Percentiles rank a stretch among this genome's conserved stretches.
Evolutionary conservation across 2,329 filamentous ascomycete genomes (phyloP).

Genomic region (Dothistroma septosporum): DNA sequence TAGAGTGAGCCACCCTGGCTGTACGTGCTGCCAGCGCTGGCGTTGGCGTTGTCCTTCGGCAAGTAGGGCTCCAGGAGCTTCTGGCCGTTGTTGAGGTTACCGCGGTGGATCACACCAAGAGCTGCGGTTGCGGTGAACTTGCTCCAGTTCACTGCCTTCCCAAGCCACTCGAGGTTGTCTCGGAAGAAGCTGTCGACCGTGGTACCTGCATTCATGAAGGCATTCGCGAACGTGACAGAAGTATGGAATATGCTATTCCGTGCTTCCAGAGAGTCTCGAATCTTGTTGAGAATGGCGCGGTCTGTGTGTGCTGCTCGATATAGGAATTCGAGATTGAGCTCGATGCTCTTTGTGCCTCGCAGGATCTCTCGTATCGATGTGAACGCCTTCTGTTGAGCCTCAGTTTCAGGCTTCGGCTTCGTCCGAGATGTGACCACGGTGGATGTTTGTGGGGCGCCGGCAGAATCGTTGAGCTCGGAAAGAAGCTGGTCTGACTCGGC

Average conservation of each 20-base stretch:
- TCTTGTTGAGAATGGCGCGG: slow-evolving; percentile 87
- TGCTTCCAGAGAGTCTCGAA: slow-evolving; percentile 90
- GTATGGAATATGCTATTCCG: slow-evolving; percentile 98
- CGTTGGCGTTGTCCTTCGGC: slow-evolving; percentile 69
- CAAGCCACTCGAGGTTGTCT: slow-evolving; percentile 95
- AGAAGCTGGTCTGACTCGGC: slow-evolving; percentile 58
- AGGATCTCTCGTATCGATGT: slow-evolving; percentile 61
- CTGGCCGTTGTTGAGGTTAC: slow-evolving; percentile 87
- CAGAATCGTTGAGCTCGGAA: slow-evolving; percentile 51
- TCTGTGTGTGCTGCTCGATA: slow-evolving; percentile 90
- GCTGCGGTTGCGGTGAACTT: slow-evolving; percentile 98
- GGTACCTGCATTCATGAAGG: slow-evolving; percentile 98
- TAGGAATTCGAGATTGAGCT: slow-evolving; percentile 91
- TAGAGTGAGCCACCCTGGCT: slow-evolving; percentile 95
- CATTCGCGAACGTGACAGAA: slow-evolving; percentile 93
- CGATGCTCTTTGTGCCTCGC: slow-evolving; percentile 87
- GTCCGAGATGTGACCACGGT: slow-evolving; percentile 45
- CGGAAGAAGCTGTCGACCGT: slow-evolving; percentile 98
- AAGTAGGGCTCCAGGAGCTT: slow-evolving; percentile 94
- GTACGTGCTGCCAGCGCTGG: slow-evolving; percentile 74
- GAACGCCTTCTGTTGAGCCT: slow-evolving; percentile 53
- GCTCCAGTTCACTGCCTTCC: slow-evolving; percentile 98
- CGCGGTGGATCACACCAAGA: slow-evolving; percentile 91
- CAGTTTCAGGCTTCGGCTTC: slow-evolving; percentile 42
- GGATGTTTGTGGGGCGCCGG: slow-evolving; percentile 52